These are phyloP conservation scores for Teunomyces stri DNA, from an alignment of 805 yeast genomes.

Conservation along the genomic window DNA sequence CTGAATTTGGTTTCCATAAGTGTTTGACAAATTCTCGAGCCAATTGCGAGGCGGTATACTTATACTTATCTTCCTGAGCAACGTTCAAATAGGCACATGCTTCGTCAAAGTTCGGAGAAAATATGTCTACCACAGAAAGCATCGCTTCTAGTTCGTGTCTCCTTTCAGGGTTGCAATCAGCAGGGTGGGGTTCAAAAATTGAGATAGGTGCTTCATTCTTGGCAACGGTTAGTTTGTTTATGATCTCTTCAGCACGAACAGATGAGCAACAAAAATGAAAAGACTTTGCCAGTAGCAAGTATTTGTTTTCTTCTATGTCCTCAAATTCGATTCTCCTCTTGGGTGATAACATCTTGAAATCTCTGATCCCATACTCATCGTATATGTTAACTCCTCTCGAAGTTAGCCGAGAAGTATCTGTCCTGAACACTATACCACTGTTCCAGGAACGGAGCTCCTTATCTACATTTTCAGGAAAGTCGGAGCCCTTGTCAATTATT, in stretches of 20 bases:
- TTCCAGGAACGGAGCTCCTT: slow-evolving; percentile 56
- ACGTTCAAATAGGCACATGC: slow-evolving; percentile 56
- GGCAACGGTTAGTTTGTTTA: slow-evolving; percentile 28
- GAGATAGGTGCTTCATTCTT: slow-evolving; percentile 35
- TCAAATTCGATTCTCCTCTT: slow-evolving; percentile 56
- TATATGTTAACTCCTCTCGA: slow-evolving; percentile 83
- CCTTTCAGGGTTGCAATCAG: slow-evolving; percentile 57
- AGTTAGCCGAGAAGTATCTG: slow-evolving; percentile 53
- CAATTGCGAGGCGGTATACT: slow-evolving; percentile 14
- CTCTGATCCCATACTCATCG: slow-evolving; percentile 51
- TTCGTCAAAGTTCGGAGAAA: slow-evolving; percentile 86
- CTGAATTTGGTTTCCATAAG: slow-evolving; percentile 41
- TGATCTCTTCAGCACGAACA: slow-evolving; percentile 50
- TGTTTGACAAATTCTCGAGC: slow-evolving; percentile 41
- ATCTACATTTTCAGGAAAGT: slow-evolving; percentile 57
- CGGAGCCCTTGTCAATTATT: slow-evolving; percentile 77
- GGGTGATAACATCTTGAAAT: slow-evolving; percentile 60
- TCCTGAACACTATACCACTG: slow-evolving; percentile 56
- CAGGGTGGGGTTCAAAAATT: slow-evolving; percentile 89
- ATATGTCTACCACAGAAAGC: slow-evolving; percentile 49
- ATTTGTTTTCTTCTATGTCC: slow-evolving; percentile 47
- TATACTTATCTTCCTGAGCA: neutral
- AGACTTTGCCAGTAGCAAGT: slow-evolving; percentile 38
- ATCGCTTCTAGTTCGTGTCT: slow-evolving; percentile 28
- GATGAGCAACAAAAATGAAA: slow-evolving; percentile 79